phyloP scores from a whole-genome alignment of 2,329 filamentous ascomycete species.

The Cercospora beticola region DNA sequence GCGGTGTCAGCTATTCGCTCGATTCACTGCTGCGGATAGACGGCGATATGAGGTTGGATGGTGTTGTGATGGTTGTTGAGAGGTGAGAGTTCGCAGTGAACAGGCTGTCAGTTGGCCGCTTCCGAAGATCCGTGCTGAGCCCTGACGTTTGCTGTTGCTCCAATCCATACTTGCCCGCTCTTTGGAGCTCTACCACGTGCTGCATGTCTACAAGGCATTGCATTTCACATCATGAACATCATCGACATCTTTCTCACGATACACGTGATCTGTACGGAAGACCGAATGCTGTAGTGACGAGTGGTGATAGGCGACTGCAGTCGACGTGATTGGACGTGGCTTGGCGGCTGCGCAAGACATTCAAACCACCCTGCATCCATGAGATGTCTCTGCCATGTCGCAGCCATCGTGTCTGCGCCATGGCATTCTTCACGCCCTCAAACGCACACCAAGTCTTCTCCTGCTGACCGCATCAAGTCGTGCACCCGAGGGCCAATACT shows the following conservation, averaged over 20 bases:
- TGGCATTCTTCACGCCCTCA: not conserved
- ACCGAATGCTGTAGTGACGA: not conserved
- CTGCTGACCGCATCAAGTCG: not conserved
- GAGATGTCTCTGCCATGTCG: not conserved
- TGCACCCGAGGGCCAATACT: not conserved
- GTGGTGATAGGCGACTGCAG: not conserved
- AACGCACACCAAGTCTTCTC: not conserved
- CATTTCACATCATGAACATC: not conserved
- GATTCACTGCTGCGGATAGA: not conserved
- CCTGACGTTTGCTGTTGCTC: conserved; percentile 2
- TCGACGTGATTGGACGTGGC: not conserved
- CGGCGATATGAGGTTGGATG: not conserved
- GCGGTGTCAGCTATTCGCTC: not conserved
- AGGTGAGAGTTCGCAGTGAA: not conserved
- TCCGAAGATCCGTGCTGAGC: not conserved
- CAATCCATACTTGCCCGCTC: not conserved
- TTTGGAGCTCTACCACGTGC: not conserved
- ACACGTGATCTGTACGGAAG: not conserved
- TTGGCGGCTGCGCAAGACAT: not conserved
- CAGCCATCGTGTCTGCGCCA: not conserved
- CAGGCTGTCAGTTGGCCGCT: not conserved
- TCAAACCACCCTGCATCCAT: not conserved
- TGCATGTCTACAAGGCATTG: not conserved
- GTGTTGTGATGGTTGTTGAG: not conserved
- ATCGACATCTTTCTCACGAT: not conserved